Base-by-base conservation (phyloP, 495 filamentous ascomycete species). In the Chaetomium tenue region DNA sequence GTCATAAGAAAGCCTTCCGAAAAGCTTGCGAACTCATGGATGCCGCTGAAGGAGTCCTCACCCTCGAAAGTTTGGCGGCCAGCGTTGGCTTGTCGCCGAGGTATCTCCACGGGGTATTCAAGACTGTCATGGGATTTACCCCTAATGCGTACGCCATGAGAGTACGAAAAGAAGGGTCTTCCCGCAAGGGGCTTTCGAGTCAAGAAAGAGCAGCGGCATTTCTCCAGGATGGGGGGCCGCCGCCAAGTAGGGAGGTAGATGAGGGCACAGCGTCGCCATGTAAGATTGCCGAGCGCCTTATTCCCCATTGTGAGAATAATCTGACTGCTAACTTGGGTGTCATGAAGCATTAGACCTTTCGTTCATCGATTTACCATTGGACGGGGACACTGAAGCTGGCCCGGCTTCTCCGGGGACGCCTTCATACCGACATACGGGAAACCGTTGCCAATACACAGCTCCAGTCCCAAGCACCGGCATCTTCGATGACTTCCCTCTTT, bases 1-100 rank as follows among this genome's bases (percentile, higher is more conserved):
- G 22, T 8, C 54, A 56, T n/a, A 28, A 23, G 18, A 40, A 56
- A 33, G 54, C 54, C 7, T 30, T 56, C n/a, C 30, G 54, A 22
- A 56, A 56, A 33, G 54, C 54, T 22, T 56, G 54, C 33, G 33
- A 56, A 5, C 4, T 56, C n/a, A 40, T 56, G n/a, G 33, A 56
- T 22, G 33, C 33, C 7, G 54, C 33, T 12, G 33, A 33, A 15
- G 33, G 54, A 9, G 39, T 5, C n/a, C 1, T 56, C 15, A 40
- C 54, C 22, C 54, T 40, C n/a, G 54, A 56, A 33, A 39, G 3
- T 12, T 33, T 56, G 30, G 54, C 54, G 4, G 15, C 5, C 54
- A 23, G 54, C 20, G 33, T 56, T 12, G 54, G 54, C 6, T 33
- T 56, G 33, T 56, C 54, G 33, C 54, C 54, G 1, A 39, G 54